Evolutionary conservation across 345 rosid species (phyloP).

Genomic region (Cardiospermum halicacabum): DNA sequence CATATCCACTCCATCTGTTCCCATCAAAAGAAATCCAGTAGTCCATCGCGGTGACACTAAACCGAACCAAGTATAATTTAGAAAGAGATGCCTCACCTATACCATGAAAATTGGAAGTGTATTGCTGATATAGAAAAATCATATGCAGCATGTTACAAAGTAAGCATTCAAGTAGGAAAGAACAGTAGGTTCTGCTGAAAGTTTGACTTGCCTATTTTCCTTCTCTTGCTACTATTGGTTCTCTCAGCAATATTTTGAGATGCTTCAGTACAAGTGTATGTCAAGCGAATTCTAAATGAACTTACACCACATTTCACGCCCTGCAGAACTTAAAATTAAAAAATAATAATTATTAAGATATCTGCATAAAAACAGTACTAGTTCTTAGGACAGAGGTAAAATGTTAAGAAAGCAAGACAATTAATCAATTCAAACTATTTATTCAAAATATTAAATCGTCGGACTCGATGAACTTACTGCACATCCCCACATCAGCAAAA

Average conservation of each 20-base stretch:
- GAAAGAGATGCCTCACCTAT: not conserved
- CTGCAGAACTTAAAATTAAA: slow-evolving; percentile 54
- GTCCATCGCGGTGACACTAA: not conserved
- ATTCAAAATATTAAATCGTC: not conserved
- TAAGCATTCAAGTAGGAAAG: not conserved
- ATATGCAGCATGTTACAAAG: not conserved
- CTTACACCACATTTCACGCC: slow-evolving; percentile 55
- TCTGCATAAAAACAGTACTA: not conserved
- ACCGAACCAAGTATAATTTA: not conserved
- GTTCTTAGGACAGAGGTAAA: not conserved
- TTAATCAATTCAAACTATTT: not conserved
- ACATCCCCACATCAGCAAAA: too few species aligned
- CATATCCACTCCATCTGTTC: not conserved
- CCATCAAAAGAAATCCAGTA: not conserved
- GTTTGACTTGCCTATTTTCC: slow-evolving; percentile 50
- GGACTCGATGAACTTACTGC: too few species aligned
- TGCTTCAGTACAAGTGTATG: slow-evolving; percentile 37
- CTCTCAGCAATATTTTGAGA: slow-evolving; percentile 27
- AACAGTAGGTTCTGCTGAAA: not conserved
- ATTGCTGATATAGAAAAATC: not conserved
- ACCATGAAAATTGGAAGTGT: not conserved
- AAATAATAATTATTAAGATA: slow-evolving; percentile 18
- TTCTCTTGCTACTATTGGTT: slow-evolving; percentile 52
- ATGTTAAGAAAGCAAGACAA: not conserved
- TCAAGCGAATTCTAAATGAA: slow-evolving; percentile 62